Evolutionary conservation across 805 yeast genomes (phyloP).

Genomic region (Candida nanaspora): DNA sequence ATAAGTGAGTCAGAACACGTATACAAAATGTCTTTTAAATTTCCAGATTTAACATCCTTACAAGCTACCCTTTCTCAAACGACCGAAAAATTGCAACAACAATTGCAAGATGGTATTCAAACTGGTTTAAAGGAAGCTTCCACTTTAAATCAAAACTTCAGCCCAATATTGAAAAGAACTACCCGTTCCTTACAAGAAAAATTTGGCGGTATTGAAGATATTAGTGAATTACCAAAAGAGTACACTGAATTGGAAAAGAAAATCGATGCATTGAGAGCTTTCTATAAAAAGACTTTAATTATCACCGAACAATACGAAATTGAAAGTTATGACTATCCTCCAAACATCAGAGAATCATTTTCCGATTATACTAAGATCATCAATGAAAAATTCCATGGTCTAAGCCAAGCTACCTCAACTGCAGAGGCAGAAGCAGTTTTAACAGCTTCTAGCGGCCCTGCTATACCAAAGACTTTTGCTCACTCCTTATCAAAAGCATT

Average conservation of each 20-base stretch:
- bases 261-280: constrained; percentile 56
- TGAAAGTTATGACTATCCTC: constrained; percentile 78
- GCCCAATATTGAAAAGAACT: constrained; percentile 55
- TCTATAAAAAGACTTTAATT: constrained; percentile 44
- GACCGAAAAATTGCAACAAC: constrained; percentile 23
- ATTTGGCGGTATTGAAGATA: constrained; percentile 58
- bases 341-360: constrained; percentile 62
- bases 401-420: constrained; percentile 57
- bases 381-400: constrained; percentile 47
- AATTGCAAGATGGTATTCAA: constrained; percentile 25
- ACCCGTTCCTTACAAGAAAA: constrained; percentile 53
- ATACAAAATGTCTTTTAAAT: constrained; percentile 26
- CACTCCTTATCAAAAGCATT: constrained; percentile 62
- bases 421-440: constrained; percentile 59
- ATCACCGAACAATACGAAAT: constrained; percentile 61
- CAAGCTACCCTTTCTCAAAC: constrained; percentile 27
- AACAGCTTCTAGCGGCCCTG: constrained; percentile 24
- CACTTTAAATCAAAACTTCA: constrained; percentile 27
- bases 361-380: constrained; percentile 53
- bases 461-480: constrained; percentile 62
- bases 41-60: constrained; percentile 23
- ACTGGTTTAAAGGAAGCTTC: constrained; percentile 28
- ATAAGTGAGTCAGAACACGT: no score
- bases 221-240: constrained; percentile 68
- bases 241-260: constrained; percentile 60